Conservation (phyloP, 179 eudicot species). For the Vitellaria paradoxa region DNA sequence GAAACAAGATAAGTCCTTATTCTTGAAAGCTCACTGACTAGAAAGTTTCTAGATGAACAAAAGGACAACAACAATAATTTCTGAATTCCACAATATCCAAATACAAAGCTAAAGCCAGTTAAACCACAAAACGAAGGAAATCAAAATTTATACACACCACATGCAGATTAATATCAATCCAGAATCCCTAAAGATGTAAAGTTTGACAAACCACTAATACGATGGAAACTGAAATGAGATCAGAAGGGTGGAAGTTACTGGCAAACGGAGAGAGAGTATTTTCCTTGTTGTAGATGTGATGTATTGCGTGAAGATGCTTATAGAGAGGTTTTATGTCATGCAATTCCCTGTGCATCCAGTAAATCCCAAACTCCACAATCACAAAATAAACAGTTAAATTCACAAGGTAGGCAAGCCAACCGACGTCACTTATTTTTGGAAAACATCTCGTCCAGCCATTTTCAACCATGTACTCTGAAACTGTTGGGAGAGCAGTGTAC, state of each 20-base stretch:
- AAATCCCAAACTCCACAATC: slow-evolving; percentile 73
- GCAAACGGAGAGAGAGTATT: slow-evolving; percentile 93
- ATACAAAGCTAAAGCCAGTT: no score
- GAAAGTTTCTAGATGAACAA: no score
- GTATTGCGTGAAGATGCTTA: slow-evolving; percentile 79
- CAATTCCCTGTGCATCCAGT: slow-evolving; percentile 76
- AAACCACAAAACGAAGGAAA: no score
- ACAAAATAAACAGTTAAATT: slow-evolving; percentile 46
- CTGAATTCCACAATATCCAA: no score
- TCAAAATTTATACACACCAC: no score
- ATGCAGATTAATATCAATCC: no score
- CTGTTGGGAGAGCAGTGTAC: slow-evolving; percentile 55
- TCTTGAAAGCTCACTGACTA: no score
- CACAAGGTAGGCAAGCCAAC: slow-evolving; percentile 39
- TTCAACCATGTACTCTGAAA: slow-evolving; percentile 70
- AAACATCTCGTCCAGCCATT: slow-evolving; percentile 75
- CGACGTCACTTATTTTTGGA: slow-evolving; percentile 52
- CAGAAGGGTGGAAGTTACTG: slow-evolving; percentile 36
- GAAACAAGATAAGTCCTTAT: no score
- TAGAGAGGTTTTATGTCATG: slow-evolving; percentile 84
- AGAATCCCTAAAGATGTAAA: no score
- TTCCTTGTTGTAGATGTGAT: slow-evolving; percentile 92
- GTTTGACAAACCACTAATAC: neutral
- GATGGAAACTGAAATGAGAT: neutral
- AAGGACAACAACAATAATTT: no score